Evolutionary conservation across 2,329 filamentous ascomycete species (phyloP), one percentile per base, ranked within the genome.

Genomic region (Aspergillus alliaceus): DNA sequence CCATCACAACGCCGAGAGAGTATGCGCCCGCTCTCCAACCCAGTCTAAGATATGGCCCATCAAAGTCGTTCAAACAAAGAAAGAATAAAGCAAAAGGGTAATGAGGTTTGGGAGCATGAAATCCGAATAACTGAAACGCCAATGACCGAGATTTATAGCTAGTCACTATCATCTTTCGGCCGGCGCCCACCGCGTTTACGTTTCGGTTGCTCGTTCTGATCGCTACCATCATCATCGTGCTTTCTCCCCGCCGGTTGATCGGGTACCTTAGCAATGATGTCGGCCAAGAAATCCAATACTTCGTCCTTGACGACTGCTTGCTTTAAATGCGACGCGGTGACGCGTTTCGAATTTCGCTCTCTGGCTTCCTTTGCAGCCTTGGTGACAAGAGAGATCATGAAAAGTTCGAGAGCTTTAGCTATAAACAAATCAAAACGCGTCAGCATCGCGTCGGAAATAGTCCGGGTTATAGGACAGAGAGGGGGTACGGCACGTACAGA

Each of bases 391-490:
- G 91, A 88, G 61, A 98, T 91, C 95, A 99, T 99, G 73, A 99
- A 99, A 8, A 99, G 83, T 77, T 99, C 95, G 6, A 99, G 83
- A 15, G 95, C 95, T 80, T 97, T 97, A 65, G 91, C 91, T 87
- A 64, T 59, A 62, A 24, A 11, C 8, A 34, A 32, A 39, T 15
- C n/a, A 53, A n/a, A 22, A 35, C 37, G 37, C 29, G n/a, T 51
- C 31, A 35, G n/a, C 11, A 32, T 32, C 32, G 46, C 20, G 34
- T 34, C 15, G 27, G 6, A 31, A 32, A 48, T 7, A 48, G 32
- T 3, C 18, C 9, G 29, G 20, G 24, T 29, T 29, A 34, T 22
- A 9, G 31, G 3, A 44, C 2, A 22, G 37, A 27, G 20, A 40
- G 12, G 20, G 49, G n/a, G 15, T 63, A 15, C 3, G 27, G 27